These are phyloP conservation scores for Aspergillus terreus DNA, from an alignment of 2,329 filamentous ascomycete species.

Conservation along the genomic window DNA sequence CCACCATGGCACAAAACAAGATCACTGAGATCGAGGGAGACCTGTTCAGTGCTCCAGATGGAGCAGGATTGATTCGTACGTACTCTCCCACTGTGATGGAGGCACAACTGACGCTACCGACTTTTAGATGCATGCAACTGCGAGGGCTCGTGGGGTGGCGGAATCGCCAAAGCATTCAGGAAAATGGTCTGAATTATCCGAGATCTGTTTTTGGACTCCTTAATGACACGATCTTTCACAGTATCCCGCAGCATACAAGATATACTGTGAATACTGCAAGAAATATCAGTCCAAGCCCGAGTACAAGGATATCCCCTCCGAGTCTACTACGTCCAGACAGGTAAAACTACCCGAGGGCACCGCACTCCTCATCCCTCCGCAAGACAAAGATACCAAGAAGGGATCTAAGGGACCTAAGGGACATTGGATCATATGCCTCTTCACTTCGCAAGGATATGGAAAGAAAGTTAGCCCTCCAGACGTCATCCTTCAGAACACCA, in stretches of 20 bases:
- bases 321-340: constrained; percentile 9
- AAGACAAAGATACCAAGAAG: constrained; percentile 29
- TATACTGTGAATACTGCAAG: constrained; percentile 50
- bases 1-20: constrained; percentile 1
- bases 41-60: constrained; percentile 51
- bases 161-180: constrained; percentile 54
- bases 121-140: constrained; percentile 56
- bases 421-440: constrained; percentile 59
- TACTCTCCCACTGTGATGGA: neutral
- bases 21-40: constrained; percentile 40
- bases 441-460: constrained; percentile 53
- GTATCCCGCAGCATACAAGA: constrained; percentile 51
- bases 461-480: constrained; percentile 32
- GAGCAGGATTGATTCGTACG: constrained; percentile 50
- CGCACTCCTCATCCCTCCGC: constrained; percentile 52
- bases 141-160: constrained; percentile 54
- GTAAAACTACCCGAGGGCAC: constrained; percentile 41
- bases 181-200: constrained; percentile 19
- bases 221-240: constrained; percentile 8
- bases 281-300: constrained; percentile 12
- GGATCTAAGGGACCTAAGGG: constrained; percentile 29
- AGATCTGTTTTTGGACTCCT: too few relatives aligned
- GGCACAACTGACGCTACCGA: neutral
- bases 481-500: constrained; percentile 49
- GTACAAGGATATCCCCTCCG: constrained; percentile 1